Evolutionary conservation across 192 early-diverging fungal species (phyloP).

Genomic region (Coemansia sp.): DNA sequence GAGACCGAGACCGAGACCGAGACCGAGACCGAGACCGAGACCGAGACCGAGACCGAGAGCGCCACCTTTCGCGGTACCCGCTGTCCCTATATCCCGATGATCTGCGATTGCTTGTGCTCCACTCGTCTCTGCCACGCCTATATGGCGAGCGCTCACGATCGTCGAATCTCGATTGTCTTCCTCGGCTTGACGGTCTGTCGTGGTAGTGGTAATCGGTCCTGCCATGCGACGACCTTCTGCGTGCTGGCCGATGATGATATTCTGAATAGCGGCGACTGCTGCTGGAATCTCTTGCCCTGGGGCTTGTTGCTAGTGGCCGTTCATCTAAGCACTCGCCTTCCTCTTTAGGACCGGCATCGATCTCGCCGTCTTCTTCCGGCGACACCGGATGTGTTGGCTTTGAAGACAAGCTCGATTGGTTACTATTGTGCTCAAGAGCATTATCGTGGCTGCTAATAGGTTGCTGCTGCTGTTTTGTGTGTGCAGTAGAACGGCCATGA

Average conservation of each 20-base stretch:
- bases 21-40: too few species aligned
- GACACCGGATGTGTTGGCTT: conserved; percentile 8
- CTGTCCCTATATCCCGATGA: conserved; percentile 10
- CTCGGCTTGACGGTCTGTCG: conserved; percentile 9
- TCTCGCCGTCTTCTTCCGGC: conserved; percentile 48
- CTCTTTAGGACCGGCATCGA: conserved; percentile 24
- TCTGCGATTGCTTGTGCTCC: conserved; percentile 4
- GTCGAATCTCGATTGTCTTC: conserved; percentile 5
- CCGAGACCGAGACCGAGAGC: conserved; percentile 23
- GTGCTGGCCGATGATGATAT: background rate
- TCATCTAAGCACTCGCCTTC: conserved; percentile 33
- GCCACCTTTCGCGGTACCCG: conserved; percentile 14
- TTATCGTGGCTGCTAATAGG: background rate
- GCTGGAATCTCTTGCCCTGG: background rate
- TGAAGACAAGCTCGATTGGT: background rate
- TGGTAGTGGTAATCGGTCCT: background rate
- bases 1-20: conserved; percentile 26
- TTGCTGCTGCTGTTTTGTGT: background rate
- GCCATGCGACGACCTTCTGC: conserved; percentile 2
- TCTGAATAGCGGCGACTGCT: conserved; percentile 5
- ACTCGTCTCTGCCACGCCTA: background rate
- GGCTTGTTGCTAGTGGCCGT: background rate
- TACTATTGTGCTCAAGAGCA: background rate
- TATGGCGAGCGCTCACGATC: conserved; percentile 18
- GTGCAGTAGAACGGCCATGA: background rate